These are phyloP conservation scores for Penicillium frequentans DNA, from an alignment of 2,329 filamentous ascomycete species.

Conservation along the genomic window DNA sequence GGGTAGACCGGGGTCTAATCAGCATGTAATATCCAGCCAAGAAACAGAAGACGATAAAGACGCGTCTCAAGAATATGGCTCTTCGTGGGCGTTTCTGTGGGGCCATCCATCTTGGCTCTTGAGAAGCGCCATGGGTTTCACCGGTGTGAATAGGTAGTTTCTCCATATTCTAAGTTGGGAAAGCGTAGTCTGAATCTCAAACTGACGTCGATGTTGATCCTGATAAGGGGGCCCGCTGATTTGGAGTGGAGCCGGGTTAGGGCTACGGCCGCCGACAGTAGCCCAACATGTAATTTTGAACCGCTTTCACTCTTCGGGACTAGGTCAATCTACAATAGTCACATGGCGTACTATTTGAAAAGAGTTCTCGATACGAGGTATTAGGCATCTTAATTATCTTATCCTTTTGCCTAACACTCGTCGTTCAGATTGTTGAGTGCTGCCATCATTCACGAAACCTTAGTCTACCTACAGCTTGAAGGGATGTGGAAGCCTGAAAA, in stretches of 20 bases:
- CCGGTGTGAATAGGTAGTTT: conserved; percentile 20
- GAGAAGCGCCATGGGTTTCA: conserved; percentile 1
- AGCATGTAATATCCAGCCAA: conserved; percentile 12
- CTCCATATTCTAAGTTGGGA: conserved; percentile 12
- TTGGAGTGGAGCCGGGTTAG: not conserved
- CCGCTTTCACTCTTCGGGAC: not conserved
- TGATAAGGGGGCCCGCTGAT: not conserved
- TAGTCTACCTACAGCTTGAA: no score
- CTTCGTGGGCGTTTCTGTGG: not conserved
- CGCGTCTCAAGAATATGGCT: conserved; percentile 2
- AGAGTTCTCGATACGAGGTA: no score
- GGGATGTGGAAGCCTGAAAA: no score
- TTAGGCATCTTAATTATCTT: no score
- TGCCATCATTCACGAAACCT: no score
- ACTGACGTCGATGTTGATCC: conserved; percentile 2
- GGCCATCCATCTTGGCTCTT: not conserved
- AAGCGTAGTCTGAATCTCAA: not conserved
- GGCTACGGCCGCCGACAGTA: not conserved
- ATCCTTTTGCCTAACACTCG: no score
- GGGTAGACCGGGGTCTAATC: not conserved
- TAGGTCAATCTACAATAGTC: no score
- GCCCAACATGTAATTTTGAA: not conserved
- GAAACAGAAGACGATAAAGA: conserved; percentile 12
- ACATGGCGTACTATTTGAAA: no score
- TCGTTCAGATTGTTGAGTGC: no score